Percentiles rank a stretch among this genome's conserved stretches.
phyloP scores from a whole-genome alignment of 805 yeast species.

The Ogataea chonburiensis region DNA sequence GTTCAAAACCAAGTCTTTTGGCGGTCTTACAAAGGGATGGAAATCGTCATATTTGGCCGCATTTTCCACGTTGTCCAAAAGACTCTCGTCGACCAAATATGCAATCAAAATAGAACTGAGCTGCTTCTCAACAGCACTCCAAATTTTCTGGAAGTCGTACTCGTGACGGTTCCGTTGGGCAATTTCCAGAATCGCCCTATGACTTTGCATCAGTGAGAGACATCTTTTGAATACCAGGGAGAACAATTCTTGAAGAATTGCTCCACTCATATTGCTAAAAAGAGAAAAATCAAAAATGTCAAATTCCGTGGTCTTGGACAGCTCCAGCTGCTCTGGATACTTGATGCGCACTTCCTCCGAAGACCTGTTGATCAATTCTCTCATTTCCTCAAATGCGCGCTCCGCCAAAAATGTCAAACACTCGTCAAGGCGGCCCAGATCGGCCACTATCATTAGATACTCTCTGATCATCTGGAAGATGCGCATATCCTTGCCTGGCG shows the following conservation, averaged over 20 bases:
- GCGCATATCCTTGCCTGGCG: conserved; percentile 27
- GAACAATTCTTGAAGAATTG: conserved; percentile 66
- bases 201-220: conserved; percentile 64
- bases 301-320: conserved; percentile 17
- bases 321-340: conserved; percentile 38
- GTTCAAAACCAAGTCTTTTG: conserved; percentile 23
- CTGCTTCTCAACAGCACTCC: conserved; percentile 44
- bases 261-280: conserved; percentile 30
- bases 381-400: conserved; percentile 60
- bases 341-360: conserved; percentile 63
- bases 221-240: conserved; percentile 66
- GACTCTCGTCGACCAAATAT: conserved; percentile 38
- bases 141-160: conserved; percentile 36
- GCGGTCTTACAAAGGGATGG: conserved; percentile 25
- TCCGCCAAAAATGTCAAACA: conserved; percentile 54
- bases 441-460: conserved; percentile 29
- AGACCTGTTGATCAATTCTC: conserved; percentile 57
- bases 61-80: conserved; percentile 25
- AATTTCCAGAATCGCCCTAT: conserved; percentile 63
- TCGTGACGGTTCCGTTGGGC: conserved; percentile 31
- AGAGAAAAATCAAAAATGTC: conserved; percentile 19
- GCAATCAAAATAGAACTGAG: conserved; percentile 37
- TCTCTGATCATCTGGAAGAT: conserved; percentile 23
- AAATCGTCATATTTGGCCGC: conserved; percentile 16
- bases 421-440: conserved; percentile 58